A percentile compares a stretch with the other conserved stretches of the same genome.
These are phyloP conservation scores for Arabidopsis suecica DNA, from an alignment of 345 rosid genomes.

Conservation along the genomic window DNA sequence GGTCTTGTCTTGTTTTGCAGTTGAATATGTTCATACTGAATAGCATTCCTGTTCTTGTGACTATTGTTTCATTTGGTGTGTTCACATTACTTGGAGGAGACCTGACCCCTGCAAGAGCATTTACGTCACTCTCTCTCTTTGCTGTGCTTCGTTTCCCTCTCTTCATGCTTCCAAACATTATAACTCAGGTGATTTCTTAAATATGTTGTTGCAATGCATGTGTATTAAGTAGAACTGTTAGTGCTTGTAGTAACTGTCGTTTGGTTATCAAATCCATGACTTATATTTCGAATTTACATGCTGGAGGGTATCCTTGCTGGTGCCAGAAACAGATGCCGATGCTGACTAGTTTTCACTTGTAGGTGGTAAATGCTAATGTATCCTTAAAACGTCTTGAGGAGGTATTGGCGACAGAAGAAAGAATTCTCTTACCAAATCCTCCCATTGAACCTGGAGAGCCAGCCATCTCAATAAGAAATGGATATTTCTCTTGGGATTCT, in stretches of 20 bases:
- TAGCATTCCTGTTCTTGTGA: constrained; percentile 93
- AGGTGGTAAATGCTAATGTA: constrained; percentile 97
- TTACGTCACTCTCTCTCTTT: constrained; percentile 95
- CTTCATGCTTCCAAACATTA: constrained; percentile 90
- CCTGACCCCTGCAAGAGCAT: constrained; percentile 96
- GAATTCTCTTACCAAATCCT: constrained; percentile 91
- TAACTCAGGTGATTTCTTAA: constrained; percentile 76
- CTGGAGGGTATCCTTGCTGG: not conserved
- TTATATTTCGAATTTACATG: not conserved
- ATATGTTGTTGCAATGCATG: constrained; percentile 2
- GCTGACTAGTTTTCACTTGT: constrained; percentile 30
- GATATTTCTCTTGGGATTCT: constrained; percentile 91
- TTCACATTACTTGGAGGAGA: constrained; percentile 98
- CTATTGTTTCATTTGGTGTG: constrained; percentile 89
- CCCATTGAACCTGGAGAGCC: constrained; percentile 76
- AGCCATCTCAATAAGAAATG: constrained; percentile 83
- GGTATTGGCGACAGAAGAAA: constrained; percentile 87
- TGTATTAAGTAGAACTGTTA: constrained; percentile 8
- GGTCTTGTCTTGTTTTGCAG: constrained; percentile 59
- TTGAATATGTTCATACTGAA: constrained; percentile 79
- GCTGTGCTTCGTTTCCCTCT: constrained; percentile 97
- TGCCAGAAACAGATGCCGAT: constrained; percentile 18
- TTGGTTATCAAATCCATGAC: not conserved
- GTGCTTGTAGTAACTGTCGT: constrained; percentile 16
- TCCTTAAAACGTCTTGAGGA: constrained; percentile 96